phyloP scores from a whole-genome alignment of 2,329 filamentous ascomycete species.

The Fusarium concolor region DNA sequence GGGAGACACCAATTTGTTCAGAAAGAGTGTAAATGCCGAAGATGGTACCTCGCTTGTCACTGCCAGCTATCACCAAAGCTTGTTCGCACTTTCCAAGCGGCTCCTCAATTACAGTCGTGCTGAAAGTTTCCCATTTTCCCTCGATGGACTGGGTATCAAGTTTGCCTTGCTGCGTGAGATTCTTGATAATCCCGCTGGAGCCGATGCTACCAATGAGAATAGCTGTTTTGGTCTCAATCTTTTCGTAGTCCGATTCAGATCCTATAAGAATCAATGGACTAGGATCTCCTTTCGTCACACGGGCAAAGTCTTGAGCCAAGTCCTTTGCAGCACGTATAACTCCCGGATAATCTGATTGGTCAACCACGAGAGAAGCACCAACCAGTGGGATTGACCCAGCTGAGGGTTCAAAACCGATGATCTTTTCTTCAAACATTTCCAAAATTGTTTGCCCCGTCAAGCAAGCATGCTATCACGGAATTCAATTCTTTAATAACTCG shows the following conservation, averaged over 20 bases:
- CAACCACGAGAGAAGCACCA: slow-evolving; percentile 22
- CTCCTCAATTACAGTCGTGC: neutral
- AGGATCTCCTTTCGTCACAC: slow-evolving; percentile 1
- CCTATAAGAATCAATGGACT: neutral
- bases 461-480: accelerated
- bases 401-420: slow-evolving; percentile 7
- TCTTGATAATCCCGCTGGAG: slow-evolving; percentile 3
- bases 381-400: slow-evolving; percentile 10
- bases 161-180: neutral
- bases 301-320: slow-evolving; percentile 24
- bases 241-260: accelerated
- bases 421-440: slow-evolving; percentile 27
- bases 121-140: slow-evolving; percentile 33
- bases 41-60: slow-evolving; percentile 27
- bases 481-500: neutral
- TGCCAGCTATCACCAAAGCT: slow-evolving; percentile 13
- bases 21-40: slow-evolving; percentile 32
- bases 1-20: slow-evolving; percentile 32
- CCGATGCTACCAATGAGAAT: slow-evolving; percentile 15
- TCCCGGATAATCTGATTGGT: slow-evolving; percentile 19
- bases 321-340: slow-evolving; percentile 27
- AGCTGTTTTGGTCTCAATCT: neutral
- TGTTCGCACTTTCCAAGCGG: neutral
- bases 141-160: neutral
- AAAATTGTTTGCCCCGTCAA: accelerated